Percentiles rank a stretch among this genome's conserved stretches.
Evolutionary conservation across 805 yeast genomes (phyloP).

Genomic region (Isabelozyma rhagii): DNA sequence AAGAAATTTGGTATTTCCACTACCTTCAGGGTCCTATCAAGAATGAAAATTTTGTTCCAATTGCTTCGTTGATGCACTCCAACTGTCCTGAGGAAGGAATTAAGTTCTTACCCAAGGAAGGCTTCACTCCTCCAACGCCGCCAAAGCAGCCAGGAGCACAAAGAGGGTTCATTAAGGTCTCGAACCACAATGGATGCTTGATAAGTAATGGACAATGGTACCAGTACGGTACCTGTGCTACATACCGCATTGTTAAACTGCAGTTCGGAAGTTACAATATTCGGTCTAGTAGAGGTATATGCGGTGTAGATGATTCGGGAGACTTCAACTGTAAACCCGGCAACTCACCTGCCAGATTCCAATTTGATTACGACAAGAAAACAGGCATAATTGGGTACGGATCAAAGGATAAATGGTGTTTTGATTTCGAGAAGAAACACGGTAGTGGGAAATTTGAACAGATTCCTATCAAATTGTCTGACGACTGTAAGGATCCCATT

Average conservation of each 20-base stretch:
- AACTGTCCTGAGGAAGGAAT: constrained; percentile 71
- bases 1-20: constrained; percentile 83
- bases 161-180: constrained; percentile 41
- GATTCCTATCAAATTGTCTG: constrained; percentile 17
- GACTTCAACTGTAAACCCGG: constrained; percentile 17
- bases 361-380: constrained; percentile 53
- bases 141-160: constrained; percentile 16
- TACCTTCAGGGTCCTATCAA: constrained; percentile 70
- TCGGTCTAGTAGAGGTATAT: constrained; percentile 68
- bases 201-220: constrained; percentile 88
- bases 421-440: constrained; percentile 18
- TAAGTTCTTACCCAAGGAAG: constrained; percentile 65
- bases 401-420: constrained; percentile 61
- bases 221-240: constrained; percentile 80
- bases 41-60: constrained; percentile 57
- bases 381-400: constrained; percentile 54
- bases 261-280: constrained; percentile 73
- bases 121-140: constrained; percentile 14
- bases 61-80: constrained; percentile 54
- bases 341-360: constrained; percentile 23
- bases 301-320: constrained; percentile 43
- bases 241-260: constrained; percentile 54
- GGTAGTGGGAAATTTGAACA: constrained; percentile 21
- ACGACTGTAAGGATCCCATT: constrained; percentile 8
- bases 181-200: constrained; percentile 65